phyloP scores from a whole-genome alignment of 495 filamentous ascomycete species.

The Saxophila tyrrhenica region DNA sequence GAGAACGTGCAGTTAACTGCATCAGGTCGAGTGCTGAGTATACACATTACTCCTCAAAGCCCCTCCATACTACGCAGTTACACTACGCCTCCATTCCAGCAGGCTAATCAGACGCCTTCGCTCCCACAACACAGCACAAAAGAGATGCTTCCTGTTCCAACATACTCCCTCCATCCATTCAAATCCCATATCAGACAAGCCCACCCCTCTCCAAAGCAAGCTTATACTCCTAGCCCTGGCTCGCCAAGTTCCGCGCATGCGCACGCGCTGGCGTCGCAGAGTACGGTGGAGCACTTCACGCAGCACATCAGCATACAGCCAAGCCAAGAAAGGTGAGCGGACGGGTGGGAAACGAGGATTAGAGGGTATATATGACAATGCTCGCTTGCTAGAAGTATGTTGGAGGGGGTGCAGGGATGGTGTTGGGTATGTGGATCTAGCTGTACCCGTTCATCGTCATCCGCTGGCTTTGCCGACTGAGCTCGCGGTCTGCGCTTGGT shows the following conservation, averaged over 20 bases:
- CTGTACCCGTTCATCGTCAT: constrained; percentile 94
- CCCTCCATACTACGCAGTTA: too few relatives aligned
- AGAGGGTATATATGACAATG: neutral
- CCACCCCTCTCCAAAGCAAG: too few relatives aligned
- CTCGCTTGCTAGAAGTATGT: neutral
- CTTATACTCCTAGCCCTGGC: neutral
- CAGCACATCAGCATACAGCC: neutral
- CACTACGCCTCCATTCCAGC: too few relatives aligned
- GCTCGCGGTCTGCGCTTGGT: constrained; percentile 82
- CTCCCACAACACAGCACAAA: neutral
- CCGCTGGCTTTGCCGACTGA: constrained; percentile 91
- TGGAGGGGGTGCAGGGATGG: neutral
- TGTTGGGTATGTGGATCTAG: neutral
- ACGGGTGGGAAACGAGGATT: neutral
- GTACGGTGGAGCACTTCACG: neutral
- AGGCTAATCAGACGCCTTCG: neutral
- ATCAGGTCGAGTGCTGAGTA: too few relatives aligned
- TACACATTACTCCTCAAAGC: neutral
- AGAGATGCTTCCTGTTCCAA: too few relatives aligned
- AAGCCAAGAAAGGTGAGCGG: neutral
- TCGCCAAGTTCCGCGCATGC: neutral
- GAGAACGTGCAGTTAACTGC: too few relatives aligned
- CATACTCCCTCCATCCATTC: neutral
- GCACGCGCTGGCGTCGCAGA: neutral
- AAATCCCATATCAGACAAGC: too few relatives aligned